Percentiles rank a stretch among this genome's conserved stretches.
phyloP scores from a whole-genome alignment of 164 flowering plant genomes.

The Chimonanthus praecox region DNA sequence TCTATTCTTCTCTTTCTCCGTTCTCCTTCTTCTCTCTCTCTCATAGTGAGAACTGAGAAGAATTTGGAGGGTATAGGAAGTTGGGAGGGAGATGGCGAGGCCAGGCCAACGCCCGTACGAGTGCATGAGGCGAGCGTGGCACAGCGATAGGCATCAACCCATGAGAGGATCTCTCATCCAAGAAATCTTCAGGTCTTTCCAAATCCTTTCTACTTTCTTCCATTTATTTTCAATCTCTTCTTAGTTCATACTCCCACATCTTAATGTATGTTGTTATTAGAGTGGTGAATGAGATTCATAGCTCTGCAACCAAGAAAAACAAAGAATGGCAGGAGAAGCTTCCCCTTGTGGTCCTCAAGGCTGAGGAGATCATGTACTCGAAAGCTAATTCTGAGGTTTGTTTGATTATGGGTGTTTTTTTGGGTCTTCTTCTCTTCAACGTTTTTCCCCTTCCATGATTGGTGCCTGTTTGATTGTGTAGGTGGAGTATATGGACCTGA shows the following conservation, averaged over 20 bases:
- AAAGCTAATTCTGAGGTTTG: constrained; percentile 95
- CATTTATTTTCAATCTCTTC: background rate
- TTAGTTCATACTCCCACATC: background rate
- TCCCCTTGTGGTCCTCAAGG: constrained; percentile 81
- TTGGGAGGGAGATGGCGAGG: constrained; percentile 65
- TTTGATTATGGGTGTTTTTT: background rate
- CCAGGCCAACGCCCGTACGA: constrained; percentile 98
- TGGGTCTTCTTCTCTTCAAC: background rate
- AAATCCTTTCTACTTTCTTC: background rate
- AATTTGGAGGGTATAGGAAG: background rate
- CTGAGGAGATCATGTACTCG: constrained; percentile 95
- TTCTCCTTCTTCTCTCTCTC: background rate
- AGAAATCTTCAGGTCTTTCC: constrained; percentile 74
- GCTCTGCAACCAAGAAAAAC: constrained; percentile 67
- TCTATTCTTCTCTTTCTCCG: background rate
- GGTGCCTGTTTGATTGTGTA: constrained; percentile 15
- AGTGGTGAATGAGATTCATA: constrained; percentile 61
- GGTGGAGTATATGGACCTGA: constrained; percentile 76
- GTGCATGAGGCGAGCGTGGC: constrained; percentile 94
- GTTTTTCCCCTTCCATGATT: background rate
- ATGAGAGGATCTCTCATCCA: constrained; percentile 90
- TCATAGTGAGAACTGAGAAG: background rate
- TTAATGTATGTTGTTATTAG: constrained; percentile 25
- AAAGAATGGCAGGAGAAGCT: constrained; percentile 92
- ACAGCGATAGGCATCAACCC: constrained; percentile 93